Percentiles rank a stretch among this genome's conserved stretches.
phyloP scores from a whole-genome alignment of 1,284 basidiomycete species.

The Trametes polyzona region DNA sequence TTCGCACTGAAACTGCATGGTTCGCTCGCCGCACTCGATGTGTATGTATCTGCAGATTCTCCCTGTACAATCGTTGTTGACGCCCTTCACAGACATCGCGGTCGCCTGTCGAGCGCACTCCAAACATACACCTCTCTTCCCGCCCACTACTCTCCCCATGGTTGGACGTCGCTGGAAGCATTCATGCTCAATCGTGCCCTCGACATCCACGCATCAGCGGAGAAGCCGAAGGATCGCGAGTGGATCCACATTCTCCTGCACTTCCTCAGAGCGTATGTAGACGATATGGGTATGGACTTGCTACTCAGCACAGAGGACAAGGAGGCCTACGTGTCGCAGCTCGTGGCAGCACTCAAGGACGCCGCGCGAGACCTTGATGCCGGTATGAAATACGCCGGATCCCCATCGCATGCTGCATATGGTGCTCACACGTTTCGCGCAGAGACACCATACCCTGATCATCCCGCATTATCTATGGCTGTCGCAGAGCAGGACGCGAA shows the following conservation, averaged over 20 bases:
- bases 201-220: slow-evolving; percentile 59
- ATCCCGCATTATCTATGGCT: slow-evolving; percentile 63
- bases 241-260: slow-evolving; percentile 76
- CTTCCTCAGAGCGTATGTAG: slow-evolving; percentile 69
- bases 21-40: slow-evolving; percentile 83
- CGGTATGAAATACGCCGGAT: slow-evolving; percentile 45
- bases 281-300: slow-evolving; percentile 55
- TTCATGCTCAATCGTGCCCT: slow-evolving; percentile 75
- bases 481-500: slow-evolving; percentile 47
- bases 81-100: slow-evolving; percentile 60
- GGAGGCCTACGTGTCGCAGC: slow-evolving; percentile 51
- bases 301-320: slow-evolving; percentile 56
- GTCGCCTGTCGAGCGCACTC: slow-evolving; percentile 62
- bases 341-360: slow-evolving; percentile 55
- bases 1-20: slow-evolving; percentile 86
- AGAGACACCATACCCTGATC: slow-evolving; percentile 72
- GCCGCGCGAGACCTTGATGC: slow-evolving; percentile 56
- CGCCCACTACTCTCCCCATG: slow-evolving; percentile 79
- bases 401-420: not conserved
- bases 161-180: slow-evolving; percentile 78
- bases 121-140: slow-evolving; percentile 77
- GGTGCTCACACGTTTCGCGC: not conserved
- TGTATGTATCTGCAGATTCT: slow-evolving; percentile 53
- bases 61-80: not conserved
- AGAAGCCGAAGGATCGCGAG: slow-evolving; percentile 64